Evolutionary conservation across 306 rosid species (phyloP).

Genomic region (Albizia julibrissin): DNA sequence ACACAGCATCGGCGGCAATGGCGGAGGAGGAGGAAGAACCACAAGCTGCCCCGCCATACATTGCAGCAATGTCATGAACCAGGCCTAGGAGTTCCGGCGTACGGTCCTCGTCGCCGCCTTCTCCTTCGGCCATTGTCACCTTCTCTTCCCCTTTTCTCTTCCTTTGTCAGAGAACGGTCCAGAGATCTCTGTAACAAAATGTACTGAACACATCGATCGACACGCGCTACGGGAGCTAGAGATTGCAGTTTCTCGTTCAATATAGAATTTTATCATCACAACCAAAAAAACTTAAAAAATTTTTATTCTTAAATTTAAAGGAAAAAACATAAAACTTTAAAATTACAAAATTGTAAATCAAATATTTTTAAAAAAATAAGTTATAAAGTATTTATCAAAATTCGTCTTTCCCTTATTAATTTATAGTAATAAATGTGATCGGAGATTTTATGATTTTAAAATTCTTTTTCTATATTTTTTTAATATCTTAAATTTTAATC

Average conservation of each 20-base stretch:
- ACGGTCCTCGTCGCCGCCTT: constrained; percentile 45
- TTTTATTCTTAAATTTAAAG: too few relatives aligned
- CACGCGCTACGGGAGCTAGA: constrained; percentile 11
- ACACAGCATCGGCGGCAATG: constrained; percentile 40
- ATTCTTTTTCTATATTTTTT: too few relatives aligned
- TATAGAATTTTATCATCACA: too few relatives aligned
- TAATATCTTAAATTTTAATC: too few relatives aligned
- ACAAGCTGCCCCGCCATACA: constrained; percentile 35
- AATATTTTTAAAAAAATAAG: too few relatives aligned
- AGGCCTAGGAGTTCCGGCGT: constrained; percentile 52
- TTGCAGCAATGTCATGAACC: constrained; percentile 55
- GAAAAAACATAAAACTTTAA: too few relatives aligned
- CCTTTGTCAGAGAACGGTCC: constrained; percentile 33
- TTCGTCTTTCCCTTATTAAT: too few relatives aligned
- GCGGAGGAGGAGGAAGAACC: constrained; percentile 22
- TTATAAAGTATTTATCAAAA: too few relatives aligned
- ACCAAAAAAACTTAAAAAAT: too few relatives aligned
- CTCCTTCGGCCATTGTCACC: constrained; percentile 60
- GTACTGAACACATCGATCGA: background rate
- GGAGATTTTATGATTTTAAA: too few relatives aligned
- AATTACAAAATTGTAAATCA: too few relatives aligned
- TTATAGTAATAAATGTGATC: too few relatives aligned
- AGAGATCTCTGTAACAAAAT: background rate
- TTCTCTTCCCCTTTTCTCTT: background rate
- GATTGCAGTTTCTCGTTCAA: constrained; percentile 32